Evolutionary conservation across 768 basidiomycete species (phyloP).

Genomic region (Crucibulum laeve): DNA sequence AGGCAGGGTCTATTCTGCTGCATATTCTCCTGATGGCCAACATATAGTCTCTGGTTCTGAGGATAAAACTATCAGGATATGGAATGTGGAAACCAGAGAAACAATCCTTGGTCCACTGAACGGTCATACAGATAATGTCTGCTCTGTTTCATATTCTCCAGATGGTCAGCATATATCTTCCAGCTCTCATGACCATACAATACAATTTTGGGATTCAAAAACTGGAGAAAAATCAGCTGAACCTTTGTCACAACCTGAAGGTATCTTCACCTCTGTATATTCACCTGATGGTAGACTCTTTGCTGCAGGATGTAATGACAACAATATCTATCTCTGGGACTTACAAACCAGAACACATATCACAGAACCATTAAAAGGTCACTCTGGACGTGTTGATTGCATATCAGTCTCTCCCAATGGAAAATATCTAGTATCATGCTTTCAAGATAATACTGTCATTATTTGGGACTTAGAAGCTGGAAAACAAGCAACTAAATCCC

Average conservation of each 20-base stretch:
- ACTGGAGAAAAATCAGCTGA: neutral
- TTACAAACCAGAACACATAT: neutral
- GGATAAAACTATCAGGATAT: conserved; percentile 1
- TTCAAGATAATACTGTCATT: neutral
- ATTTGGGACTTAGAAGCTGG: neutral
- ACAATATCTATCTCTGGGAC: neutral
- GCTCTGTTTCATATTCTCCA: neutral
- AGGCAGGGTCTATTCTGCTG: no score
- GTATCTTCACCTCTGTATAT: neutral
- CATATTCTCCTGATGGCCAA: neutral
- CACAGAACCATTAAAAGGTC: no score
- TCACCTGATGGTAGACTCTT: neutral
- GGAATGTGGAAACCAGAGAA: conserved; percentile 1
- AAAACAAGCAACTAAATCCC: no score
- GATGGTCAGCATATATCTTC: conserved; percentile 5
- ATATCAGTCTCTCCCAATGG: neutral
- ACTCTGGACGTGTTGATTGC: neutral
- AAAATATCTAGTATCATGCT: neutral
- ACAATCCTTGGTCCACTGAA: neutral
- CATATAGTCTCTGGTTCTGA: neutral
- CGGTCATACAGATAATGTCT: neutral
- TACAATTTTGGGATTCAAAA: conserved; percentile 1
- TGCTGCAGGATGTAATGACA: neutral
- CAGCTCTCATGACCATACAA: conserved; percentile 1
- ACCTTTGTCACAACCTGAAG: neutral